Evolutionary conservation across 2,329 filamentous ascomycete genomes (phyloP), one percentile per base, ranked within the genome.

Genomic region (Talaromyces sp.): DNA sequence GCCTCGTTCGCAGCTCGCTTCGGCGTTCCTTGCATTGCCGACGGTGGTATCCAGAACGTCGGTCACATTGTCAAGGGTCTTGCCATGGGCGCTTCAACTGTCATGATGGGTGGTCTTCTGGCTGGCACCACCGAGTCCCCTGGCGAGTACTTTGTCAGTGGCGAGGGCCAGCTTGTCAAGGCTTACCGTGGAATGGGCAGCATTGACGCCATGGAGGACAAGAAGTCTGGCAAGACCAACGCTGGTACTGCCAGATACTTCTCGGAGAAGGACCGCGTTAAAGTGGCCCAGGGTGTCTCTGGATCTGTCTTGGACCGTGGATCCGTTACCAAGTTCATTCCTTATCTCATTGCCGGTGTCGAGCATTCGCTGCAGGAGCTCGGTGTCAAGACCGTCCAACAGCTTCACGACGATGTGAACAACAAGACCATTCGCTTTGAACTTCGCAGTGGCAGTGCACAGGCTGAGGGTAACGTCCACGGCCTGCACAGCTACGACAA

Each of bases 191-290:
- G 95, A 63, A 99, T 99, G 95, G 95, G 95, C 68, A 93, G 89
- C 78, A 99, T 99, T 74, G 95, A 97, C 72, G 95, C 95, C 68
- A 99, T 99, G 95, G 93, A 98, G 81, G 93, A 98, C 81, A 96
- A 95, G 86, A 96, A 96, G 84, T 89, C 88, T 67, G 80, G 82
- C 71, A 88, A 78, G 79, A 81, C 69, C 75, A 99, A 98, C 75
- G 95, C 95, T 60, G 95, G 95, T 72, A 98, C 96, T 65, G 95
- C 95, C 52, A 89, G 95, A 65, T 99, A 99, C 83, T 99, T 99
- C 82, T 97, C 93, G 51, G 95, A 99, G 80, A 93, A 93, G 64
- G 93, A 97, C 78, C 89, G 90, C 69, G 87, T 99, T 60, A 85
- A 99, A 55, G 95, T 99, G 70, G 95, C 95, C 22, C 95, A 99